These are phyloP conservation scores for Penicillium cataractarum DNA, from an alignment of 495 filamentous ascomycete species.

Conservation along the genomic window DNA sequence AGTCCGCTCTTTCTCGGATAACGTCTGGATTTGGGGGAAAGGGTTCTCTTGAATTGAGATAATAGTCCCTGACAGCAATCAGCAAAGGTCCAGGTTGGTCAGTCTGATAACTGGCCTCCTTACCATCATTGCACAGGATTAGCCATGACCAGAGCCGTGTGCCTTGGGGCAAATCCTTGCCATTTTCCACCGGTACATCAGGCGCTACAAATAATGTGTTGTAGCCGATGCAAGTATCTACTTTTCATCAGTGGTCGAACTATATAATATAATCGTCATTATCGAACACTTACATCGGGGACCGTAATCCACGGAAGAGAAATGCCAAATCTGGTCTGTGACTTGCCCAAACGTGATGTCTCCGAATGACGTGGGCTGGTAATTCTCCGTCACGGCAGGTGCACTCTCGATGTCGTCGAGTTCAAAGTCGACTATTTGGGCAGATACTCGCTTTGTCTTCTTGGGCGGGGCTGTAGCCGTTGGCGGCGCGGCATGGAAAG, in stretches of 20 bases:
- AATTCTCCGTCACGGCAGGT: slow-evolving; percentile 29
- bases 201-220: slow-evolving; percentile 72
- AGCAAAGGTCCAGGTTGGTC: slow-evolving; percentile 1
- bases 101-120: slow-evolving; percentile 7
- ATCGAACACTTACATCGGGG: slow-evolving; percentile 46
- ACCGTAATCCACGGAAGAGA: slow-evolving; percentile 63
- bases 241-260: slow-evolving; percentile 11
- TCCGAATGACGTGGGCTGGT: slow-evolving; percentile 31
- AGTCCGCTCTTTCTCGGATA: slow-evolving; percentile 34
- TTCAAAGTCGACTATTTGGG: slow-evolving; percentile 17
- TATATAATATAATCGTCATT: background rate
- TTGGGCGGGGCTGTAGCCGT: slow-evolving; percentile 13
- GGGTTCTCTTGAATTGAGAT: slow-evolving; percentile 78
- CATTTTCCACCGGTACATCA: slow-evolving; percentile 34
- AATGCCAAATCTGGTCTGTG: slow-evolving; percentile 67
- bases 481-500: slow-evolving; percentile 35
- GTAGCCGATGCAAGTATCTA: slow-evolving; percentile 80
- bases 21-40: slow-evolving; percentile 45
- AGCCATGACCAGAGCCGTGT: slow-evolving; percentile 78
- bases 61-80: slow-evolving; percentile 58
- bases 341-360: slow-evolving; percentile 50
- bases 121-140: slow-evolving; percentile 78
- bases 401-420: slow-evolving; percentile 42
- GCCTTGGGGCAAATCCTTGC: slow-evolving; percentile 60
- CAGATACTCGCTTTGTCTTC: slow-evolving; percentile 17